Base-by-base conservation (phyloP, 2,329 filamentous ascomycete species). In the Colletotrichum simmondsii region DNA sequence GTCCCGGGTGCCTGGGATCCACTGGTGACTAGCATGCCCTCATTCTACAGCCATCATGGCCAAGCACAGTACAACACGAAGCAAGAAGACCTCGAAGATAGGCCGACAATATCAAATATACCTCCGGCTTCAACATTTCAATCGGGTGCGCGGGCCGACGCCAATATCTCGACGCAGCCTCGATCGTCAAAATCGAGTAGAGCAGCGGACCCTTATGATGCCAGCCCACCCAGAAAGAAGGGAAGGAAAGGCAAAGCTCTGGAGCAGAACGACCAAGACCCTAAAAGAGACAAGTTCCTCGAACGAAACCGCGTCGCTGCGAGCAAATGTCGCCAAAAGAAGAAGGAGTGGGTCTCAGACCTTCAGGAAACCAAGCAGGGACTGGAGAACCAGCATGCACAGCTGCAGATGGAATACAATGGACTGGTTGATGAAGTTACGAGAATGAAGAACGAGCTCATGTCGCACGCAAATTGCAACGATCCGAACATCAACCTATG, bases 261-360 rank as follows among this genome's bases (percentile, higher is more conserved):
- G 28, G 7, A 74, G 57, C 71, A 74, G 1, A 79, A 76, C 4
- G 83, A 86, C 11, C 80, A 82, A 1, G 78, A 78, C 8, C 54
- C 73, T 5, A 90, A 88, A 76, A 85, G 89, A 32, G 86, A 84
- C 73, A 87, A 87, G 74, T 92, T 91, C 76, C 85, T 94, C 0
- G 91, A 93, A 80, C 89, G 92, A 73, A 95, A 95, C 79, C 87
- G 93, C 11, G 83, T 93, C 2, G 93, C 93, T 0, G 93, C 93
- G 1, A 92, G 91, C 79, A 94, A 94, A 78, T 95, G 92, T 78
- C 89, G 93, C 4, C 89, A 92, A 77, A 94, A 93, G 81, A 89
- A 89, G 77, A 90, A 89, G 80, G 81, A 85, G 75, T 89, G 86
- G 84, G 84, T 87, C 26, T 81, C 81, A 14, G 83, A 86, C n/a